Evolutionary conservation across 1,139 yeast genomes (phyloP), one percentile per base, ranked within the genome.

Genomic region (Geotrichum europaeum): DNA sequence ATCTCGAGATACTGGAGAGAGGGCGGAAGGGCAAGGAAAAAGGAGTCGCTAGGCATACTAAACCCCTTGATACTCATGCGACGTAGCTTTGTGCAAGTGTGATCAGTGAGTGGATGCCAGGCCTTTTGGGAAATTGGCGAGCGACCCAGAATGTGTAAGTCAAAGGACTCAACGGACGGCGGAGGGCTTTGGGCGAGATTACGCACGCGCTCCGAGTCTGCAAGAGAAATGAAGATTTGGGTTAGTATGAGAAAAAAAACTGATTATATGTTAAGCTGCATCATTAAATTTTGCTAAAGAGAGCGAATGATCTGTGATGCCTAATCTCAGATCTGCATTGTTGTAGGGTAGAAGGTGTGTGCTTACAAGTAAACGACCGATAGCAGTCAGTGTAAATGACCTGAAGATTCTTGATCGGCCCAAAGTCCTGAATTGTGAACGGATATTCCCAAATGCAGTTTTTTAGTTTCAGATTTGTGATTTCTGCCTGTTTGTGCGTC

Each of bases 391-490:
- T 62, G 53, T 64, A 67, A 9, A 58, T 57, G 12, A 68, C 64
- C 9, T 55, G 54, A 15, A 67, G 60, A 36, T 54, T 51, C 20
- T 57, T 55, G n/a, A 66, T 62, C 2, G 66, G 63, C 7, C 66
- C 66, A 47, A 68, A 63, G 54, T 66, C 68, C 56, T 65, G 63
- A 4, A 68, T 62, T 15, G 61, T 63, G 52, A 59, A 61, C 15
- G 70, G 70, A 56, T 68, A 68, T 49, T 64, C 65, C 70, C 70
- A 68, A 36, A 61, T 64, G 61, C 70, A 68, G 56, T 68, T 65
- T 49, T 51, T 60, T 49, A 68, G 55, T 22, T 43, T 45, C 30
- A 66, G 60, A 12, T 56, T 49, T 2, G 36, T 55, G 36, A 65
- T 56, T 7, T 20, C 22, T 18, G 49, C 3, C 6, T 43, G 51